Conservation (phyloP, 495 filamentous ascomycete species). For the Penicillium riverlandense region DNA sequence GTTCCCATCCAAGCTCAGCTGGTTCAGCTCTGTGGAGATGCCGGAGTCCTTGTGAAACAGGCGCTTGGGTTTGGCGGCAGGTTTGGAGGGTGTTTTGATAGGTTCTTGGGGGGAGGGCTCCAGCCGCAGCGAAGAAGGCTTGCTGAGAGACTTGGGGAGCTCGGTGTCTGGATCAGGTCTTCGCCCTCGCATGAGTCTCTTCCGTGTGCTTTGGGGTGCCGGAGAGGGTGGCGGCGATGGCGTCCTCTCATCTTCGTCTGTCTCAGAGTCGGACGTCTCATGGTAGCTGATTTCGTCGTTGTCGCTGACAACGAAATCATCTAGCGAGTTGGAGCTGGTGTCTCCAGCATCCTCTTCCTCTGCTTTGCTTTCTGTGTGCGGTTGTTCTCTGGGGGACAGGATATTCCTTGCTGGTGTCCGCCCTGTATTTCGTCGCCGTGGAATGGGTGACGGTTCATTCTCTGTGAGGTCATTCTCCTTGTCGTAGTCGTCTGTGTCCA, state of each 20-base stretch:
- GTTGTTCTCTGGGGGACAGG: too few relatives aligned
- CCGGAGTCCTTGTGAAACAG: constrained; percentile 19
- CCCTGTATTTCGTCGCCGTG: constrained; percentile 2
- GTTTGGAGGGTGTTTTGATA: constrained; percentile 8
- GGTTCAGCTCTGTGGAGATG: constrained; percentile 15
- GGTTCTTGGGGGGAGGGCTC: constrained; percentile 15
- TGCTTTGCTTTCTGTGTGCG: too few relatives aligned
- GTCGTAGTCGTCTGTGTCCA: constrained; percentile 29
- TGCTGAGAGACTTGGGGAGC: constrained; percentile 4
- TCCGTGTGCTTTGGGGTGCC: constrained; percentile 11
- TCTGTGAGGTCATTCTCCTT: constrained; percentile 38
- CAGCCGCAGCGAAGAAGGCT: constrained; percentile 8
- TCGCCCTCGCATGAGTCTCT: constrained; percentile 31
- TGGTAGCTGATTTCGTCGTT: constrained; percentile 36
- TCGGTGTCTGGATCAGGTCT: constrained; percentile 17
- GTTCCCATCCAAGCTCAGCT: constrained; percentile 16
- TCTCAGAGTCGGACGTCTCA: constrained; percentile 28
- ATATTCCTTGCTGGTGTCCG: constrained; percentile 8
- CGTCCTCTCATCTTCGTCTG: constrained; percentile 21
- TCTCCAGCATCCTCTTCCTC: constrained; percentile 8
- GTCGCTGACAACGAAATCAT: constrained; percentile 42
- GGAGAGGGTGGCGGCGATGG: constrained; percentile 19
- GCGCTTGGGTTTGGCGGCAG: constrained; percentile 7
- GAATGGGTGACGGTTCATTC: constrained; percentile 1
- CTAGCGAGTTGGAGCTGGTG: constrained; percentile 23